These are phyloP conservation scores for Piper longum DNA, from an alignment of 164 flowering plant genomes.

Conservation along the genomic window DNA sequence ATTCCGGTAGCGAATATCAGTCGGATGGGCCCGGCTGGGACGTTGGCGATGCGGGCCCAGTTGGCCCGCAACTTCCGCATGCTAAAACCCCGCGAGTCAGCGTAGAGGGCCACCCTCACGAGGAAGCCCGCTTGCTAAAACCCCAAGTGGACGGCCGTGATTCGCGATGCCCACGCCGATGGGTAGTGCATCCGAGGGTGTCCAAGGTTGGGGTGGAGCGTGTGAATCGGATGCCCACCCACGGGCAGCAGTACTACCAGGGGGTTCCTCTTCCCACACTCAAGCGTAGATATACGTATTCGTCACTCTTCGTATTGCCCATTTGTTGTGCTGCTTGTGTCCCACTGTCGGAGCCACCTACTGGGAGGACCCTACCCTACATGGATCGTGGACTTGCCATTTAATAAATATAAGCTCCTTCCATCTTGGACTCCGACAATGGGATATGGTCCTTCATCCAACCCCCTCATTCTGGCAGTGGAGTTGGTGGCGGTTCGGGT, in stretches of 20 bases:
- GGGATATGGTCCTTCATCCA: constrained; percentile 55
- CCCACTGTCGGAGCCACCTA: constrained; percentile 40
- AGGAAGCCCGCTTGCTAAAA: constrained; percentile 64
- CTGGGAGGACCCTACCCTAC: constrained; percentile 70
- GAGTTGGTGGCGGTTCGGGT: constrained; percentile 33
- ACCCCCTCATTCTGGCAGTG: constrained; percentile 82
- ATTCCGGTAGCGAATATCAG: constrained; percentile 65
- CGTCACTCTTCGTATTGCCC: constrained; percentile 27
- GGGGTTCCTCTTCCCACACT: constrained; percentile 45
- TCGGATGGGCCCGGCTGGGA: constrained; percentile 34
- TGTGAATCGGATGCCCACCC: constrained; percentile 65
- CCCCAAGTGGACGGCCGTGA: constrained; percentile 42
- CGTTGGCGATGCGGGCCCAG: constrained; percentile 52
- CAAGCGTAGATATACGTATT: constrained; percentile 65
- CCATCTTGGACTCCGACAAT: constrained; percentile 68
- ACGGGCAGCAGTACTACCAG: constrained; percentile 23
- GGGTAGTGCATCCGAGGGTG: constrained; percentile 77
- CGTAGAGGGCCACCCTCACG: constrained; percentile 63
- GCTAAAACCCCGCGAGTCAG: constrained; percentile 52
- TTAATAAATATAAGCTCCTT: constrained; percentile 98
- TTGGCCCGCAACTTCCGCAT: constrained; percentile 77
- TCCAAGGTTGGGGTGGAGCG: constrained; percentile 41
- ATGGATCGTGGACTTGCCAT: constrained; percentile 83
- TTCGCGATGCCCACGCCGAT: constrained; percentile 38
- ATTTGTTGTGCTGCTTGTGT: constrained; percentile 4